A percentile compares a stretch with the other conserved stretches of the same genome.
Evolutionary conservation across 495 filamentous ascomycete genomes (phyloP).

Genomic region (Penicillium pulvis): DNA sequence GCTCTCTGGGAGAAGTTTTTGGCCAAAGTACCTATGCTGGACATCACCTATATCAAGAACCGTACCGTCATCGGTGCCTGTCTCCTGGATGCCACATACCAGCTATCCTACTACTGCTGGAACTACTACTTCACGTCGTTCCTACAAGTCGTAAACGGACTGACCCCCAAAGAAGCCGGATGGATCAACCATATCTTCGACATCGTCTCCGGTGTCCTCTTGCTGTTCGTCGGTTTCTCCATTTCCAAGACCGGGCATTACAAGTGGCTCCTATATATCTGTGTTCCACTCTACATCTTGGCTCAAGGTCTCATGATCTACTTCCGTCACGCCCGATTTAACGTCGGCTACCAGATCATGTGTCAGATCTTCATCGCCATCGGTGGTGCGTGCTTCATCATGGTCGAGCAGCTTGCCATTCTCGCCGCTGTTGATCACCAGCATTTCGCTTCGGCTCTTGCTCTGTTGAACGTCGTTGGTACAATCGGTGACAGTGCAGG

Average conservation of each 20-base stretch:
- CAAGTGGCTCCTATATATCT: conserved; percentile 55
- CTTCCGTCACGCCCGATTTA: conserved; percentile 58
- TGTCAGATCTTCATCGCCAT: conserved; percentile 73
- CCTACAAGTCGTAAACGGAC: conserved; percentile 65
- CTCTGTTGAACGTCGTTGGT: conserved; percentile 60
- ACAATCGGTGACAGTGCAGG: conserved; percentile 66
- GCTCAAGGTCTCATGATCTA: conserved; percentile 58
- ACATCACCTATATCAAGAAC: conserved; percentile 45
- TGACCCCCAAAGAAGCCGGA: conserved; percentile 53
- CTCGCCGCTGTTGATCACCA: conserved; percentile 65
- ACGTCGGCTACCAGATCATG: conserved; percentile 68
- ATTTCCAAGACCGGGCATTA: conserved; percentile 57
- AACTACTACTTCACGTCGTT: conserved; percentile 59
- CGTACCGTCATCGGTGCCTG: conserved; percentile 57
- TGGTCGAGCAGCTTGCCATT: conserved; percentile 63
- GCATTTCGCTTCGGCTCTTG: conserved; percentile 63
- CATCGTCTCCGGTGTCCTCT: conserved; percentile 45
- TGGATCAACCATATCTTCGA: conserved; percentile 52
- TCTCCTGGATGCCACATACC: conserved; percentile 53
- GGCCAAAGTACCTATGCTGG: conserved; percentile 54
- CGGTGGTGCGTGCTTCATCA: conserved; percentile 57
- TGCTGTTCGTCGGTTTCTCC: conserved; percentile 46
- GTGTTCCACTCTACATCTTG: conserved; percentile 58
- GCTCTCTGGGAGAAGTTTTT: conserved; percentile 54
- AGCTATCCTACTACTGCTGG: conserved; percentile 51